Evolutionary conservation across 1,284 basidiomycete species (phyloP), one percentile per base, ranked within the genome.

Genomic region (Malassezia psittaci): DNA sequence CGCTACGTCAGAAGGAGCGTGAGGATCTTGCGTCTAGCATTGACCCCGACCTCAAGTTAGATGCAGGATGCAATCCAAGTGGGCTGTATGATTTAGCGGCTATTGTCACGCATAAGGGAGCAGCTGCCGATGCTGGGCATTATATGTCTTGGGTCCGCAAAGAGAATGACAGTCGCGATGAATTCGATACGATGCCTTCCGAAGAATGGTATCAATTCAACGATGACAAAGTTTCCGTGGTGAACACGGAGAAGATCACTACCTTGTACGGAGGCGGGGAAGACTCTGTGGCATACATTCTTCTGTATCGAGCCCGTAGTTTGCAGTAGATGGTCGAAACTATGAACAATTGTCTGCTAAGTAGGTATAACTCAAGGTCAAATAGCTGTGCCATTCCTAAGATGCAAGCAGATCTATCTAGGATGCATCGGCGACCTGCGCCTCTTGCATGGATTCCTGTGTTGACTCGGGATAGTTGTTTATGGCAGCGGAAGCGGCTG

Each of bases 31-130:
- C 50, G 1, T 78, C 75, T 24, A 78, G 88, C 10, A 78, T 90
- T 7, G 79, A 84, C 66, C 77, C 82, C 0, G 82, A 82, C 47
- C 60, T 89, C 53, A 83, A 80, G 67, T 77, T 73, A 2, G 88
- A 91, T 69, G 73, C 81, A 12, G 89, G 88, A 0, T 79, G 81
- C 59, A 88, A 85, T 71, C 76, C 80, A 29, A 85, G 81, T 13
- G 88, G 85, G 11, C 67, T 90, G 65, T 93, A 90, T 74, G 88
- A 91, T 54, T 81, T 91, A 36, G 83, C 87, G 53, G 86, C 87
- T 83, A 87, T 98, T 69, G 85, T 99, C 13, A 94, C 90, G 24
- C 93, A 96, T 81, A 98, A 98, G 75, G 94, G 94, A 15, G 84
- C 90, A 0, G 86, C 86, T 0, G 90, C 93, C 0, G 90, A 96